Evolutionary conservation across 345 rosid genomes (phyloP).

Genomic region (Corymbia maculata): DNA sequence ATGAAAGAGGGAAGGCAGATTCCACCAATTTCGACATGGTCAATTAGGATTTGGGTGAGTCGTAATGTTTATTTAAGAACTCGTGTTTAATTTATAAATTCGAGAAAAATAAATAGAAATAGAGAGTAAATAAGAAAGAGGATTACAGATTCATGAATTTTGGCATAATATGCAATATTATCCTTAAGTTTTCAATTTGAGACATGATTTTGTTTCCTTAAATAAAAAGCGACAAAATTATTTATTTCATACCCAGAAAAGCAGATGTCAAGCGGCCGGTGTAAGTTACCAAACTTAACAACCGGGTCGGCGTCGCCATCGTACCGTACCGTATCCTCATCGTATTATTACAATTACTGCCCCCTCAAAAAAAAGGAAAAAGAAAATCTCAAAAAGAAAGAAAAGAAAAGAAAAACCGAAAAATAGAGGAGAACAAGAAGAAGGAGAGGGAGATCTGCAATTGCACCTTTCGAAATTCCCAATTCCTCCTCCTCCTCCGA

Average conservation of each 20-base stretch:
- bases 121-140: background rate
- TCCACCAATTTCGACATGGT: background rate
- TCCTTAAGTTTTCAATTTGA: rapidly evolving
- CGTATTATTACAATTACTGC: background rate
- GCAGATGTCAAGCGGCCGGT: background rate
- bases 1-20: background rate
- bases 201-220: too few species aligned
- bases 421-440: background rate
- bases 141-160: rapidly evolving
- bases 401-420: background rate
- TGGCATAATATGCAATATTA: rapidly evolving
- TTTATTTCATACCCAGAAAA: background rate
- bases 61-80: background rate
- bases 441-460: conserved; percentile 2
- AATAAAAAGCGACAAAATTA: background rate
- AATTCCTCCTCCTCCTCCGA: background rate
- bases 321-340: background rate
- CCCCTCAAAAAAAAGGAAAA: background rate
- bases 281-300: background rate
- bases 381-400: background rate
- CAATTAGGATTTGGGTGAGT: background rate
- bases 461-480: background rate
- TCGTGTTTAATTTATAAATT: background rate
- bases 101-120: background rate
- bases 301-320: background rate